Base-by-base conservation (phyloP, 2,329 filamentous ascomycete genomes). In the Aschersonia sp. region DNA sequence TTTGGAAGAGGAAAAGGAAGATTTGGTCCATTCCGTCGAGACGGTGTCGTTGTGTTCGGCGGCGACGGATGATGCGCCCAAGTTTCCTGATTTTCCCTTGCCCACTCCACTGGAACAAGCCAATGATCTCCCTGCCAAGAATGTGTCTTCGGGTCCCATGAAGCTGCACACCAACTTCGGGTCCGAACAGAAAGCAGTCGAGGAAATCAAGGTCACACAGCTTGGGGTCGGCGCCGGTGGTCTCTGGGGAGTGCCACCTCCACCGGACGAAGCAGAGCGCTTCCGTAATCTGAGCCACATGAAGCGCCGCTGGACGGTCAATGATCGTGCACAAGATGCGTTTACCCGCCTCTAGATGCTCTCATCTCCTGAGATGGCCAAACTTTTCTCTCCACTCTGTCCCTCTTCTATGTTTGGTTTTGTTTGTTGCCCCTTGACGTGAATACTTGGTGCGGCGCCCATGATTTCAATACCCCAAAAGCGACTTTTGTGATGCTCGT, bases 301-400 rank as follows among this genome's bases (percentile, higher is more conserved):
- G 1, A 78, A 78, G 60, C 61, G 75, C 46, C 65, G 75, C 30
- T 79, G 75, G 75, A 77, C 74, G 29, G 68, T 77, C 4, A 76
- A 68, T 44, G 74, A 78, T 54, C 66, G 62, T 48, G 57, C 55
- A 45, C 40, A n/a, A 9, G 40, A 29, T 43, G 20, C 32, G 7
- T 38, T 38, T 7, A 38, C 32, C 7, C 32, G 32, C 32, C 32
- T 38, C 32, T 38, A 12, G 12, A 20, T 20, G 20, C 20, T 20
- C 20, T 38, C 32, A 38, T 38, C 12, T 38, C 12, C 28, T 29
- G 9, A n/a, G 30, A 43, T 42, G 4, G 45, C n/a, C 29, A 41
- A 5, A n/a, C 20, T 43, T 42, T 29, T 5, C 40, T 7, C 42
- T 29, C 29, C 28, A 31, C 35, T 7, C 20, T 42, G 7, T 5